These are phyloP conservation scores for Wickerhamiella galacta DNA, from an alignment of 805 yeast species.

Conservation along the genomic window DNA sequence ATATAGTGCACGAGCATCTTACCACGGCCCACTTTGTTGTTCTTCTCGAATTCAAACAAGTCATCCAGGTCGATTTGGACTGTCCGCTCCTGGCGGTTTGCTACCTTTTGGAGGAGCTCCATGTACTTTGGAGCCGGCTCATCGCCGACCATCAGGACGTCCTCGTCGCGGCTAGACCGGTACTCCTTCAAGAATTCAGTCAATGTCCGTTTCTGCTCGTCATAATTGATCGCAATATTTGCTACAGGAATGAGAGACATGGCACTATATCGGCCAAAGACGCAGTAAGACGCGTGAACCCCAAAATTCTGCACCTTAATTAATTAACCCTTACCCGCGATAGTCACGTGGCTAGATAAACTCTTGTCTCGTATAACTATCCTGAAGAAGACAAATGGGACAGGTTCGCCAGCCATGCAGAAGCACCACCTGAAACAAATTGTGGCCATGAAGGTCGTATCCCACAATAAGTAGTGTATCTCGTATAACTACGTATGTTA, in stretches of 20 bases:
- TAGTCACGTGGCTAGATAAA: not conserved
- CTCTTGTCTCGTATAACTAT: not conserved
- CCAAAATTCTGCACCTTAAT: slow-evolving; percentile 3
- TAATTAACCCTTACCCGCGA: slow-evolving; percentile 3
- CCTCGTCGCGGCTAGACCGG: slow-evolving; percentile 17
- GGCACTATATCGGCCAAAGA: not conserved
- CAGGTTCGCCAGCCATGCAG: not conserved
- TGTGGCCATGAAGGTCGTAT: no score
- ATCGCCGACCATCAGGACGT: slow-evolving; percentile 15
- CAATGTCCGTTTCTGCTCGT: slow-evolving; percentile 38
- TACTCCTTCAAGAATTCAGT: slow-evolving; percentile 37
- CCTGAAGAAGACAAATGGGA: not conserved
- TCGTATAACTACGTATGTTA: no score
- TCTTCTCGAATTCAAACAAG: slow-evolving; percentile 48
- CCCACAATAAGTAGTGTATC: no score
- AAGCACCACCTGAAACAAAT: not conserved
- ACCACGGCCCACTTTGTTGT: slow-evolving; percentile 20
- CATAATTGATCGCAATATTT: slow-evolving; percentile 49
- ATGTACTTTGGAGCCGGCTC: slow-evolving; percentile 39
- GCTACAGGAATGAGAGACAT: slow-evolving; percentile 13
- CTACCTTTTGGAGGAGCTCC: slow-evolving; percentile 54
- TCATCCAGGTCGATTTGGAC: slow-evolving; percentile 73
- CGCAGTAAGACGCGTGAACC: not conserved
- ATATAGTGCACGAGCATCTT: slow-evolving; percentile 39
- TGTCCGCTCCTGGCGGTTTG: slow-evolving; percentile 64